Base-by-base conservation (phyloP, 768 basidiomycete genomes). In the Krasilnikovozyma curviuscula region DNA sequence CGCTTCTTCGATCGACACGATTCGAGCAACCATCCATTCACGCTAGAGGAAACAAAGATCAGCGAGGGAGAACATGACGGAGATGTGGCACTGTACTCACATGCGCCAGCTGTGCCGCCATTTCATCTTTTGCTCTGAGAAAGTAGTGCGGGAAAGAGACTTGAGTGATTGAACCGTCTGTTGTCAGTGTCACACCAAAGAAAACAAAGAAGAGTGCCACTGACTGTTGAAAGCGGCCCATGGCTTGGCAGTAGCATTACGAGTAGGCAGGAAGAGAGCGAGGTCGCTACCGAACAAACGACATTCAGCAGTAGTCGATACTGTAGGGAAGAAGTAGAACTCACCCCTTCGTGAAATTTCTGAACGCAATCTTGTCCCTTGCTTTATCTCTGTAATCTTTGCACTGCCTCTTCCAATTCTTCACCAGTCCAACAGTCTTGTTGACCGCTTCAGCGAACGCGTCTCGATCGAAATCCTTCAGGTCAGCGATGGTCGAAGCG, bases 171-270 rank as follows among this genome's bases (percentile, higher is more conserved):
- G 27, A 18, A 40, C 45, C 37, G 37, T 37, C 38, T 44, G 48
- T 44, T 41, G 48, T 48, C 48, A 46, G 45, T 14, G n/a, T n/a
- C 13, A 29, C n/a, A 7, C 5, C 7, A 34, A 19, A 48, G 24
- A 35, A n/a, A n/a, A 19, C 14, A 21, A 40, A 13, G 14, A 14
- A 30, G 16, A 29, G 7, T 6, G 18, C 33, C n/a, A 45, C 76
- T 57, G 61, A 86, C 88, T 82, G 65, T 97, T 98, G 67, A 97
- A 98, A 9, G 93, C 93, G 21, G 91, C 93, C 91, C 93, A 98
- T 1, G 85, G 83, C 62, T 83, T 85, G 35, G 81, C 79, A 6
- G 83, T 75, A 25, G 86, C 85, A 64, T 95, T 95, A 40, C 89
- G 72, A 0, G 93, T 98, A 2, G 93, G 93, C 13, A 98, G 69